Evolutionary conservation across 1,139 yeast genomes (phyloP), one percentile per base, ranked within the genome.

Genomic region (Suhomyces terraborum): DNA sequence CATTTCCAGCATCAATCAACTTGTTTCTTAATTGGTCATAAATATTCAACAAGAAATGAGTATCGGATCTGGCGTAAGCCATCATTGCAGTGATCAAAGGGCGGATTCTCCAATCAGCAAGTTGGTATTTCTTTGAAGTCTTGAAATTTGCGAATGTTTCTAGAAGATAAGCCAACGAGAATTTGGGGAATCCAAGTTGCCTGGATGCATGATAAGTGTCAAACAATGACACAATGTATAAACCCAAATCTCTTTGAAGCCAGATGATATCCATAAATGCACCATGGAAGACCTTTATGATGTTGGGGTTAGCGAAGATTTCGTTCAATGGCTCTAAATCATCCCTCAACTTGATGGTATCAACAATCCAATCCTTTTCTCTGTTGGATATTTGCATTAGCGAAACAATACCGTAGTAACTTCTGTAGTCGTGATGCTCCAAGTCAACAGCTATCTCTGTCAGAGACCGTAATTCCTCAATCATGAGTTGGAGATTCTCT

Each of bases 181-280:
- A 84, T 52, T 82, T 84, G 8, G 95, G 89, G 46, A 89, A 77
- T 0, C 88, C 88, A 23, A 94, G 68, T 14, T 79, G 79, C 49
- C 79, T 81, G 0, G 96, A 80, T 0, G 98, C 98, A 64, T 85
- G 93, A 60, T 77, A 91, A 0, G 98, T 94, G 60, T 94, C 99
- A 61, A 94, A 93, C 20, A 94, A 65, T 28, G 94, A 80, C 6
- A 93, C 98, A 17, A 94, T 69, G 54, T 94, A 94, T 10, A 94
- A 66, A 0, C 99, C 99, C 49, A 94, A 74, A 58, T 94, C 98
- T 51, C 98, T 75, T 65, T 94, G 99, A 31, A 94, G 71, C 99
- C 99, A 94, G 36, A 88, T 84, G 8, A 93, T 86, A 69, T 94
- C 99, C 96, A 89, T 89, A 50, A 82, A 84, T 0, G 98, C 96